phyloP scores from a whole-genome alignment of 1,284 basidiomycete genomes.

The Microbotryum intermedium region DNA sequence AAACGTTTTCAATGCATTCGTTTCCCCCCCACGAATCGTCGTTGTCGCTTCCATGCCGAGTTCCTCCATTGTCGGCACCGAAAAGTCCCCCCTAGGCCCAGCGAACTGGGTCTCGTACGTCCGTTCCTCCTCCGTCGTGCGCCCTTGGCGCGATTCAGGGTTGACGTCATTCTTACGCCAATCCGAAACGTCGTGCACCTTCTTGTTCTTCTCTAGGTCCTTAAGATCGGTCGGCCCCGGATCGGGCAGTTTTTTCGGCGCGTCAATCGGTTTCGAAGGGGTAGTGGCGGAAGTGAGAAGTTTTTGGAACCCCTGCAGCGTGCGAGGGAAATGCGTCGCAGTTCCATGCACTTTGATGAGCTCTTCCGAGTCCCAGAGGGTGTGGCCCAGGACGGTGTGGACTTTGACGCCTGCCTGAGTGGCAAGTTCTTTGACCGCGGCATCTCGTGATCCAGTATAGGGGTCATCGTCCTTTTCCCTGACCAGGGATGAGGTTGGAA shows the following conservation, averaged over 20 bases:
- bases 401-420: slow-evolving; percentile 37
- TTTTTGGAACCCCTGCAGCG: slow-evolving; percentile 59
- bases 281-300: slow-evolving; percentile 47
- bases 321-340: slow-evolving; percentile 48
- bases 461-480: slow-evolving; percentile 30
- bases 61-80: slow-evolving; percentile 45
- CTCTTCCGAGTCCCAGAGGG: slow-evolving; percentile 41
- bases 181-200: slow-evolving; percentile 2
- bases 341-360: slow-evolving; percentile 28
- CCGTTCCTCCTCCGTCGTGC: slow-evolving; percentile 2
- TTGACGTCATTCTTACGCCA: slow-evolving; percentile 36
- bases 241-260: slow-evolving; percentile 34
- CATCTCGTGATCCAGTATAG: slow-evolving; percentile 35
- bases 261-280: slow-evolving; percentile 22
- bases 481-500: background rate
- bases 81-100: slow-evolving; percentile 43
- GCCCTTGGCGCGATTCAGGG: slow-evolving; percentile 33
- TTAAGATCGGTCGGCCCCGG: slow-evolving; percentile 4
- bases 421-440: slow-evolving; percentile 35
- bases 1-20: slow-evolving; percentile 42
- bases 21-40: slow-evolving; percentile 47
- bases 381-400: slow-evolving; percentile 40
- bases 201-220: background rate
- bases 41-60: slow-evolving; percentile 45
- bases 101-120: slow-evolving; percentile 36